A percentile compares a stretch with the other conserved stretches of the same genome.
Evolutionary conservation across 2,329 filamentous ascomycete genomes (phyloP).

Genomic region (Scedosporium apiospermum): DNA sequence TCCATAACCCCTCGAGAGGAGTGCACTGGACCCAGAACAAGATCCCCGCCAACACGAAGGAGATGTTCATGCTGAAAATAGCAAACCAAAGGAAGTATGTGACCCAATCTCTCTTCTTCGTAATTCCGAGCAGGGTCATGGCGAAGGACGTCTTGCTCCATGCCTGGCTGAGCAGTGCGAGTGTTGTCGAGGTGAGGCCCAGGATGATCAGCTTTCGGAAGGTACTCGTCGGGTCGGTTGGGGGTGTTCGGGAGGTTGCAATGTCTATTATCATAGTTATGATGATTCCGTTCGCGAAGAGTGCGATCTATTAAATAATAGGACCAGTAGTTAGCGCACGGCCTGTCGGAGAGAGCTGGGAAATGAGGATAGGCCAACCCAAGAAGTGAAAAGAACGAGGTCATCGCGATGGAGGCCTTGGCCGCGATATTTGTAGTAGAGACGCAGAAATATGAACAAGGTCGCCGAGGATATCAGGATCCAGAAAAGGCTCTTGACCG

Average conservation of each 20-base stretch:
- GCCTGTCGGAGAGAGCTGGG: background rate
- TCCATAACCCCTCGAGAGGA: constrained; percentile 12
- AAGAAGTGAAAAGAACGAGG: background rate
- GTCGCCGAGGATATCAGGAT: background rate
- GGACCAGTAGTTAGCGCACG: background rate
- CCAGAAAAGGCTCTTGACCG: background rate
- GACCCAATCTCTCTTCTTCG: constrained; percentile 7
- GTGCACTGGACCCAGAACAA: constrained; percentile 11
- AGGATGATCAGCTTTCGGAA: background rate
- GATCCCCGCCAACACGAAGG: constrained; percentile 12
- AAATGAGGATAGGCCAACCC: background rate
- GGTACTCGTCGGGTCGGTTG: background rate
- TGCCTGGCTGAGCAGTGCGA: constrained; percentile 8
- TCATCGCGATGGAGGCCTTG: background rate
- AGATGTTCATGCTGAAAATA: constrained; percentile 14
- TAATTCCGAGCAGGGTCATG: constrained; percentile 17
- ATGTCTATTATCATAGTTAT: background rate
- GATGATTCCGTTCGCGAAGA: background rate
- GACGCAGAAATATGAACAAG: background rate
- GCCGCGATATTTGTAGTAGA: background rate
- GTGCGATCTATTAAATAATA: background rate
- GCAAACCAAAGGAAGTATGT: constrained; percentile 12
- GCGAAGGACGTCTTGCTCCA: constrained; percentile 21
- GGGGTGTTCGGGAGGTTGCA: background rate
- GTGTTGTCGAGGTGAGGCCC: background rate